phyloP scores from a whole-genome alignment of 2,329 filamentous ascomycete species.

The Stachybotrys elegans region DNA sequence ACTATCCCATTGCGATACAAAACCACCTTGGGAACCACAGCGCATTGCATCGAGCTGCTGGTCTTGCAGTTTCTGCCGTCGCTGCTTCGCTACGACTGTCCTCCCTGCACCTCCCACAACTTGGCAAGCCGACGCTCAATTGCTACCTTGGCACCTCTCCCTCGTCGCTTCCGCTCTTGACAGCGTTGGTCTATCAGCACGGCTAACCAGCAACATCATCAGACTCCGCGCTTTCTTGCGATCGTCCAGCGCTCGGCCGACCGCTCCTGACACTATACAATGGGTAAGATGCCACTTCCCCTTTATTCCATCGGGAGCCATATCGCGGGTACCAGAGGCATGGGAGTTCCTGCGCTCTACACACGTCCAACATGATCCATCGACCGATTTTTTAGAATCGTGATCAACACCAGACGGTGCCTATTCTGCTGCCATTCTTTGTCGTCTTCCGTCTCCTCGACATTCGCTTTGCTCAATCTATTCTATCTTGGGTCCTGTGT shows the following conservation, averaged over 20 bases:
- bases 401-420: neutral
- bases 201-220: conserved; percentile 1
- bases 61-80: no score
- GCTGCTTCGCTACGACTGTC: no score
- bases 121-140: conserved; percentile 19
- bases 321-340: conserved; percentile 18
- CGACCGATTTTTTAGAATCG: neutral
- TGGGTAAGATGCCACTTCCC: conserved; percentile 34
- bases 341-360: conserved; percentile 4
- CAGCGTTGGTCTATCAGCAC: neutral
- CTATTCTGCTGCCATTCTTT: conserved; percentile 9
- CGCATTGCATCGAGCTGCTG: no score
- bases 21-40: no score
- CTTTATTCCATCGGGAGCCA: conserved; percentile 17
- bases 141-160: neutral
- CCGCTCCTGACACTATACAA: conserved; percentile 34
- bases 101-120: conserved; percentile 16
- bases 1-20: no score
- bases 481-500: conserved; percentile 38
- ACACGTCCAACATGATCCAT: neutral
- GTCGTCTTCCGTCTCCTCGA: neutral
- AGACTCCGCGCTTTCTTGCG: conserved; percentile 25
- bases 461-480: conserved; percentile 29
- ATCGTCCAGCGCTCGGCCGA: conserved; percentile 21
- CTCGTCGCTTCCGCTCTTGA: no score